Conservation (phyloP, 306 rosid genomes). For the Hylodesmum podocarpum region DNA sequence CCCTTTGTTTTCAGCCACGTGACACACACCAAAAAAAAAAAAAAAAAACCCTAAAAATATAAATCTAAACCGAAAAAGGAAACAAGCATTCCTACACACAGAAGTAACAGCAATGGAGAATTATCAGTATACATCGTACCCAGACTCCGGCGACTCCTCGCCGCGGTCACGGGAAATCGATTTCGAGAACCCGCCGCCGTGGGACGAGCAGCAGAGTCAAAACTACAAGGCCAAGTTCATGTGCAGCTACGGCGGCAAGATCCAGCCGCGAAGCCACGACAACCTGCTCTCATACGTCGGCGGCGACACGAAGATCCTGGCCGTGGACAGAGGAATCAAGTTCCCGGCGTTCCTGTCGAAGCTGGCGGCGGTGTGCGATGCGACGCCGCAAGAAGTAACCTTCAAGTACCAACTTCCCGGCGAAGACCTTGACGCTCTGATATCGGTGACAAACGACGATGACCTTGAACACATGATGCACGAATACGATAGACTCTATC, state of each 20-base stretch:
- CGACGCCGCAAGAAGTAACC: conserved; percentile 43
- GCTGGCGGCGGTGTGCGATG: conserved; percentile 58
- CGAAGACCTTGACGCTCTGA: conserved; percentile 86
- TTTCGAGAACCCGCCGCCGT: conserved; percentile 72
- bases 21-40: background rate
- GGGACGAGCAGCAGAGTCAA: conserved; percentile 65
- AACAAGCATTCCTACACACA: too few relatives aligned
- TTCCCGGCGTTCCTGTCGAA: conserved; percentile 52
- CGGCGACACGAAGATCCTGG: conserved; percentile 89
- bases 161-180: conserved; percentile 86
- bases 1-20: conserved; percentile 17
- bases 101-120: too few relatives aligned
- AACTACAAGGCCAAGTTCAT: conserved; percentile 75
- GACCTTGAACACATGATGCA: conserved; percentile 94
- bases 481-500: conserved; percentile 80
- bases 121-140: conserved; percentile 61
- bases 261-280: conserved; percentile 87
- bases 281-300: conserved; percentile 83
- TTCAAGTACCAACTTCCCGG: conserved; percentile 96
- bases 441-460: conserved; percentile 85
- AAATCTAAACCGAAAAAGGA: too few relatives aligned
- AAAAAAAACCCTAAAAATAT: background rate
- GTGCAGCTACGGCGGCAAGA: conserved; percentile 97
- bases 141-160: conserved; percentile 80
- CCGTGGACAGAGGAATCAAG: conserved; percentile 74